Conservation (phyloP, 352 stramenopile genomes). For the Pythium rishiriense region DNA sequence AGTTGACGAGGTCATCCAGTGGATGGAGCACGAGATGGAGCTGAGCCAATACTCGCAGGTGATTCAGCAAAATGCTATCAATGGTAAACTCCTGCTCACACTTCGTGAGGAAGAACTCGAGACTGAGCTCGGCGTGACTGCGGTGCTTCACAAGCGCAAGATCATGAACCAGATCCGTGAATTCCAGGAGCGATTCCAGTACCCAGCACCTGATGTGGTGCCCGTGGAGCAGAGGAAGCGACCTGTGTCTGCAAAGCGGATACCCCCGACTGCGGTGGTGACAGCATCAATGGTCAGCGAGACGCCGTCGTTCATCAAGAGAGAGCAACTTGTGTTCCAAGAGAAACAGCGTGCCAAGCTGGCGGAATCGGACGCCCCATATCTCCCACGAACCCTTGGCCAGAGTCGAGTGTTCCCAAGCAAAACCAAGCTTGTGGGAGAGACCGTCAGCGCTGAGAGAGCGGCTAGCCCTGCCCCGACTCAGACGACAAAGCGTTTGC, state of each 20-base stretch:
- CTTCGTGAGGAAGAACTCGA: slow-evolving; percentile 41
- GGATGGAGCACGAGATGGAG: slow-evolving; percentile 49
- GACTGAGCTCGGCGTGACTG: slow-evolving; percentile 34
- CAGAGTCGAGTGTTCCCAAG: slow-evolving; percentile 26
- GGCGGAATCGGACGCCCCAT: background rate
- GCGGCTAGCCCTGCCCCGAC: background rate
- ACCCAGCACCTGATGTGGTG: slow-evolving; percentile 3
- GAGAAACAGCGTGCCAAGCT: slow-evolving; percentile 30
- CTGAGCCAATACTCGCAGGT: slow-evolving; percentile 40
- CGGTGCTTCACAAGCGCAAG: slow-evolving; percentile 46
- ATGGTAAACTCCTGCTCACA: slow-evolving; percentile 45
- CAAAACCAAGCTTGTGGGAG: slow-evolving; percentile 20
- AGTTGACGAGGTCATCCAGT: slow-evolving; percentile 48
- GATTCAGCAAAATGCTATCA: slow-evolving; percentile 43
- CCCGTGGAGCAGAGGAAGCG: slow-evolving; percentile 7
- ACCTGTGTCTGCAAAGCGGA: slow-evolving; percentile 14
- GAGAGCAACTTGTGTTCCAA: slow-evolving; percentile 40
- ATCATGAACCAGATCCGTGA: slow-evolving; percentile 45
- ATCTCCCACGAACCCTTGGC: slow-evolving; percentile 19
- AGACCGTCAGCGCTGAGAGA: background rate
- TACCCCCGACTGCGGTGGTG: slow-evolving; percentile 4
- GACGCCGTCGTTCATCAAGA: slow-evolving; percentile 42
- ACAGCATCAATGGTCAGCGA: slow-evolving; percentile 14
- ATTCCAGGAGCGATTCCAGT: slow-evolving; percentile 38
- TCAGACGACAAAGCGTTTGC: background rate